Evolutionary conservation across 441 rosid species (phyloP), one percentile per base, ranked within the genome.

Genomic region (Flueggea neowawraea): DNA sequence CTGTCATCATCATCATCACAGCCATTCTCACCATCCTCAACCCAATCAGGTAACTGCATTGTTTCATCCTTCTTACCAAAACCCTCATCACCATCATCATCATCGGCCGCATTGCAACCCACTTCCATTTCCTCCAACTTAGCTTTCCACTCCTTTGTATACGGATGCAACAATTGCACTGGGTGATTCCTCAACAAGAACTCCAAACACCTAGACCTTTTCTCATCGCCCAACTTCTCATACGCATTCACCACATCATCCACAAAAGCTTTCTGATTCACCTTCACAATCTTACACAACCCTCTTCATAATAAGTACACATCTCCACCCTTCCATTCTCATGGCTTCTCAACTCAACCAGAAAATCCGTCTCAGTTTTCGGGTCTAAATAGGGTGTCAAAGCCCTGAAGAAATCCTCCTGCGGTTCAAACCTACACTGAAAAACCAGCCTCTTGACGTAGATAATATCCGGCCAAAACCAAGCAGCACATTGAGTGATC

Each of bases 81-180:
- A 47, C 57, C 78, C 36, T 79, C 82, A 33, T 84, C 96, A 6
- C 82, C 89, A 14, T 88, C 96, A 6, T 84, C 89, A 14, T 88
- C 89, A 14, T 90, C 97, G 0, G 93, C 95, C 9, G 98, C 97
- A 82, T 93, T 97, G 61, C 97, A 93, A 9, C 97, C 98, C 75
- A 93, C 32, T 75, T 90, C 98, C 84, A 80, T 77, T 78, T 90
- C 98, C 78, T 93, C 98, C 76, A 90, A 72, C 73, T 87, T 93
- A 12, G 85, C 91, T 73, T 93, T 93, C 97, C 98, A 88, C 69
- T 93, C 98, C 73, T 79, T 93, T 0, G 97, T 87, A 70, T 85
- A 90, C 0, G 98, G 98, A 84, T 93, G 98, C 82, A 93, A 73
- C 76, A 93, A 55, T 15, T 69, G 83, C 15, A 77, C 61, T 0